phyloP scores from a whole-genome alignment of 352 stramenopile genomes.

The Phytophthora megakarya region DNA sequence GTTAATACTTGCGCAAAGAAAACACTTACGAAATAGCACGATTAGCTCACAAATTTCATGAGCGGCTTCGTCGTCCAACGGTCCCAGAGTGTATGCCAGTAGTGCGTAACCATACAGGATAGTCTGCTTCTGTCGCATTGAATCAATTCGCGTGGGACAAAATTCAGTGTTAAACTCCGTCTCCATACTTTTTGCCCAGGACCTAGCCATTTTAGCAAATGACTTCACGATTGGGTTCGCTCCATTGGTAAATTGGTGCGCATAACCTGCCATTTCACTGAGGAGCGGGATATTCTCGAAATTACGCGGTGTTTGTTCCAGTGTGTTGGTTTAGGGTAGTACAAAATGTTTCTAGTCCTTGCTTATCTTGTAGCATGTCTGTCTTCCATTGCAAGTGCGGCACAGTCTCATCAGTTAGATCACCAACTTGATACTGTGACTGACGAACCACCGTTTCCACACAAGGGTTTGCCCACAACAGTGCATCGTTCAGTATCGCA shows the following conservation, averaged over 20 bases:
- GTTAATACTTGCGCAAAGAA: constrained; percentile 31
- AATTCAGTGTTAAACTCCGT: no score
- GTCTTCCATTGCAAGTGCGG: constrained; percentile 45
- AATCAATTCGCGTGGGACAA: constrained; percentile 13
- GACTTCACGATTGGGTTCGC: constrained; percentile 18
- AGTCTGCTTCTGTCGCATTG: constrained; percentile 43
- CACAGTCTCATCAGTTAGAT: constrained; percentile 33
- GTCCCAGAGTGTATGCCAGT: constrained; percentile 30
- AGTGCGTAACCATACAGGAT: constrained; percentile 56
- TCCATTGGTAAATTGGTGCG: constrained; percentile 31
- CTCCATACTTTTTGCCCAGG: constrained; percentile 36
- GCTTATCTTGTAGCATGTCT: constrained; percentile 34
- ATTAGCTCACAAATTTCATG: constrained; percentile 50
- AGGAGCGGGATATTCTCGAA: constrained; percentile 44
- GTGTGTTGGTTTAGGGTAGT: constrained; percentile 24
- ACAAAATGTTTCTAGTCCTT: constrained; percentile 22
- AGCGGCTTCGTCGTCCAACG: constrained; percentile 14
- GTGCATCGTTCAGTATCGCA: constrained; percentile 41
- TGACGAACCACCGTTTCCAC: constrained; percentile 47
- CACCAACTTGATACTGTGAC: constrained; percentile 53
- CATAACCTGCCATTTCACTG: constrained; percentile 39
- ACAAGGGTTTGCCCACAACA: constrained; percentile 51
- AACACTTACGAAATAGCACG: constrained; percentile 49
- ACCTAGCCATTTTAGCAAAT: constrained; percentile 34
- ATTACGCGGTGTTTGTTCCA: constrained; percentile 37